Base-by-base conservation (phyloP, 2,329 filamentous ascomycete genomes). In the Claviceps maximensis region DNA sequence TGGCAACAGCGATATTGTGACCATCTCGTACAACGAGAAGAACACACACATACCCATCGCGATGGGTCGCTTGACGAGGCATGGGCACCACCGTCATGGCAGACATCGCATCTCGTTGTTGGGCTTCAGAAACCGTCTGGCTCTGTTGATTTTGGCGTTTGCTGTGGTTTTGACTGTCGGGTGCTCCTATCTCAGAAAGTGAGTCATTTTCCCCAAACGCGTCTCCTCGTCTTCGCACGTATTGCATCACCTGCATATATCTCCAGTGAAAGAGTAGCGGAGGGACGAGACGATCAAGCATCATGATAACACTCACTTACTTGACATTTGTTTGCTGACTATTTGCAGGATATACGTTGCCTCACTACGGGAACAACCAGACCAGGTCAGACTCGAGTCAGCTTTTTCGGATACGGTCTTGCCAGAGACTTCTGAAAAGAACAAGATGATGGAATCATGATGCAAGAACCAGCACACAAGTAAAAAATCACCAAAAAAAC, bases 151-250 rank as follows among this genome's bases (percentile, higher is more conserved):
- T 29, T 31, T 60, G 27, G 53, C 52, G 2, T 47, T 57, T 41
- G 56, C 55, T 15, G 47, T 61, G 23, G 53, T 55, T 3, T 41
- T 58, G 36, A 49, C 59, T 15, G 21, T 56, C 27, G 51, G 54
- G 6, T 60, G 53, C 33, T 55, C 57, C 25, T 57, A 55, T 25
- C 38, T 57, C 3, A 56, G 53, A 49, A 53, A 52, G 59, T 61
- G 21, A 48, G 58, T 58, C 2, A n/a, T 12, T 31, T 25, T 17
- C 7, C 33, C 38, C 8, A 5, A 6, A 15, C n/a, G 4, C 12
- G 23, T 31, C 17, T 42, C 13, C 12, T 42, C 7, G 27, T 21
- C 33, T 17, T 12, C 36, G 10, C n/a, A 27, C 12, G 17, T 21
- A 38, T 17, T 38, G 13, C 17, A 13, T 10, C 31, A 12, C 31